phyloP scores from a whole-genome alignment of 768 basidiomycete genomes.

The Boletus reticulatus region DNA sequence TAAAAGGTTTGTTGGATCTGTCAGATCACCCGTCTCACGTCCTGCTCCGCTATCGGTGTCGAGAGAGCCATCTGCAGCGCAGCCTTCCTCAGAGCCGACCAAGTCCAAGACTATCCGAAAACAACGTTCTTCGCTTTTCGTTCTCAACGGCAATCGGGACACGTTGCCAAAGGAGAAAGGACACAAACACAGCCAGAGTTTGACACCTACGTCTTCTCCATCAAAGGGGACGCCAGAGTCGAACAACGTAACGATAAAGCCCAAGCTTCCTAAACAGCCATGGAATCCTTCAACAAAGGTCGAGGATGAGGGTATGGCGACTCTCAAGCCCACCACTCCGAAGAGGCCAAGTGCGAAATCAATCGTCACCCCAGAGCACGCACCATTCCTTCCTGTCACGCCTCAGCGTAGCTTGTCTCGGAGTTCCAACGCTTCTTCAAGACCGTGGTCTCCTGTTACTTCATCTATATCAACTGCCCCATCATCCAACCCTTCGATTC shows the following conservation, averaged over 20 bases:
- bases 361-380: constrained; percentile 39
- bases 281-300: constrained; percentile 87
- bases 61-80: constrained; percentile 37
- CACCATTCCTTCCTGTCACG: constrained; percentile 49
- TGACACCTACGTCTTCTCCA: constrained; percentile 70
- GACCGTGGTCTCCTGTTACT: constrained; percentile 77
- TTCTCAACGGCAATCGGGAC: constrained; percentile 41
- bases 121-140: constrained; percentile 64
- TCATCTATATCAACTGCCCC: constrained; percentile 70
- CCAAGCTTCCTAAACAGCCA: constrained; percentile 41
- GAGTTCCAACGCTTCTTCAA: constrained; percentile 72
- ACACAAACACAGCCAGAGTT: constrained; percentile 70
- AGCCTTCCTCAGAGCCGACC: constrained; percentile 55
- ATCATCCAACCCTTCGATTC: constrained; percentile 42
- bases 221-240: constrained; percentile 35
- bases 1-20: constrained; percentile 56
- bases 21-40: constrained; percentile 37
- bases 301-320: constrained; percentile 48
- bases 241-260: constrained; percentile 42
- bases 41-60: constrained; percentile 47
- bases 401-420: constrained; percentile 67
- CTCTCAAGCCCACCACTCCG: constrained; percentile 48
- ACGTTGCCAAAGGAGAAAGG: constrained; percentile 54
- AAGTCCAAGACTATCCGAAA: constrained; percentile 40
- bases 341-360: constrained; percentile 50